Evolutionary conservation across 2,329 filamentous ascomycete genomes (phyloP), one percentile per base, ranked within the genome.

Genomic region (Aureobasidium sp.): DNA sequence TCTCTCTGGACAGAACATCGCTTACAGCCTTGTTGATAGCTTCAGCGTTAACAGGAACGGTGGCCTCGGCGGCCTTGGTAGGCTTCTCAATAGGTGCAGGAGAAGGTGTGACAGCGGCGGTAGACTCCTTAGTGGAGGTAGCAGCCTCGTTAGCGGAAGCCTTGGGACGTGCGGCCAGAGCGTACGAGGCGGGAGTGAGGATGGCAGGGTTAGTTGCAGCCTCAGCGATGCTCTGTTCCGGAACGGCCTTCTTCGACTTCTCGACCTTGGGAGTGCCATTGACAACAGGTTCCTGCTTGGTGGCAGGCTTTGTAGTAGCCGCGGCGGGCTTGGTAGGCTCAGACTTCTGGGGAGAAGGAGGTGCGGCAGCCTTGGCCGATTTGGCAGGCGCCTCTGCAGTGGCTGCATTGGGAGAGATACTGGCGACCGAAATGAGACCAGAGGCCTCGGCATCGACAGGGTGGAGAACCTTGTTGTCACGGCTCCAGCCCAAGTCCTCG

Each of bases 401-500:
- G 0, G 71, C 69, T 0, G 74, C 72, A 11, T 61, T 40, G 15
- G 42, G 38, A 27, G 47, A 37, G 21, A 64, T 53, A 31, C 89
- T 87, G 35, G 84, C 81, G 55, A 96, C 86, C 42, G 84, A 84
- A 61, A 96, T 89, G 29, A 88, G 77, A 9, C 89, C 90, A 59
- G 84, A 81, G 57, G 86, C 80, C 46, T 90, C 80, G 2, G 90
- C 92, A 72, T 95, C 86, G 40, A 94, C 83, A 0, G 88, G 81
- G 58, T 86, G 78, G 40, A 96, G 78, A 57, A 95, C 89, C 78
- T 95, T 95, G 74, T 91, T 93, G 64, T 96, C 90, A 67, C 85
- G 84, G 67, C 87, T 88, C 92, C 92, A 97, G 31, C 95, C 94
- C 51, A 99, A 79, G 74, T 97, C 93, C 55, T 86, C 84, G 71